These are phyloP conservation scores for Monosporozyma yasuniensis DNA, from an alignment of 805 yeast genomes.

Conservation along the genomic window DNA sequence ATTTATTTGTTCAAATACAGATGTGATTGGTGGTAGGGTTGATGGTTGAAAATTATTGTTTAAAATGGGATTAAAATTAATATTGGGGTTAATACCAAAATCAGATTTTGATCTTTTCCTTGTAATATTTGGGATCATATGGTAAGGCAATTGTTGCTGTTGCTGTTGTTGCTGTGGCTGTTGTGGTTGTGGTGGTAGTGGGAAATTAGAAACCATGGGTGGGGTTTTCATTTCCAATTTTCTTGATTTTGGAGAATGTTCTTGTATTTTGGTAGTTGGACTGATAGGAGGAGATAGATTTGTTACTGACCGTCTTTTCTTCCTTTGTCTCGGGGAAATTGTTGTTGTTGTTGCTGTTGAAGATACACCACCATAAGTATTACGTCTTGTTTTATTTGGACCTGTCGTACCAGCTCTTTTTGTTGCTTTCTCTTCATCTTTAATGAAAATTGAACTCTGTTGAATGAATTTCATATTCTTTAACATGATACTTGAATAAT, in stretches of 20 bases:
- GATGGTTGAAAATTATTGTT: background rate
- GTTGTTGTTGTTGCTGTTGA: background rate
- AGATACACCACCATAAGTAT: background rate
- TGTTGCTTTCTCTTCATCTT: background rate
- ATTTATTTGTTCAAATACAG: background rate
- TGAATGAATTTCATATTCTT: background rate
- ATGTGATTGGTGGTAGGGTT: background rate
- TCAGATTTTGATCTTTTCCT: slow-evolving; percentile 1
- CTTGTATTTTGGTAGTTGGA: background rate
- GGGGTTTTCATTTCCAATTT: background rate
- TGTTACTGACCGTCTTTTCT: background rate
- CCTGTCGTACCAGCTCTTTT: background rate
- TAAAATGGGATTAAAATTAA: background rate
- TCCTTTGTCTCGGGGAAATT: background rate
- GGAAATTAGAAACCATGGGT: background rate
- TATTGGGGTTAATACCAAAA: background rate
- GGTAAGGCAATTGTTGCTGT: background rate
- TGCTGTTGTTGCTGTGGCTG: too few species aligned
- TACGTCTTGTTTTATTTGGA: background rate
- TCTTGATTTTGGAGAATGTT: slow-evolving; percentile 1
- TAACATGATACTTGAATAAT: background rate
- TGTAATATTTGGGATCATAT: background rate
- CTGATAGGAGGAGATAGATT: background rate
- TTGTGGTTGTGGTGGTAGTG: background rate
- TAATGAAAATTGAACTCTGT: background rate